phyloP scores from a whole-genome alignment of 345 rosid species.

The Tarenaya hassleriana region DNA sequence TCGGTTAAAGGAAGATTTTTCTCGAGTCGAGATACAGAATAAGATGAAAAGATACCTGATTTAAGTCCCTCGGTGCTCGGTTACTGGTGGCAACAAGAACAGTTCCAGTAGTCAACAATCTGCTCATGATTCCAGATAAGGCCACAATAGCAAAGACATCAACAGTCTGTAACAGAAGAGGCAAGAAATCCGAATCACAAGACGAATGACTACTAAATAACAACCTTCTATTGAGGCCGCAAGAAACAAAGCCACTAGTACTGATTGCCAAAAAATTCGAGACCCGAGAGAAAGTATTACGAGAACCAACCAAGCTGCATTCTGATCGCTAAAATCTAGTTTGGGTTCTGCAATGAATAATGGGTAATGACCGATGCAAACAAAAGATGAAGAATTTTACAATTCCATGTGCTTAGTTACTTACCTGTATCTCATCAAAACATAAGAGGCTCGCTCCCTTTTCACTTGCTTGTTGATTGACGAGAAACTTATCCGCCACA shows the following conservation, averaged over 20 bases:
- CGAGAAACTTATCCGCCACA: slow-evolving; percentile 80
- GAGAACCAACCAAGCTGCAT: not conserved
- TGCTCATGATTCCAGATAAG: slow-evolving; percentile 95
- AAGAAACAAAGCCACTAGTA: not conserved
- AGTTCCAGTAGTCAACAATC: slow-evolving; percentile 80
- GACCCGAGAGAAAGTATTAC: not conserved
- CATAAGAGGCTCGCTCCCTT: slow-evolving; percentile 84
- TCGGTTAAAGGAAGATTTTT: not conserved
- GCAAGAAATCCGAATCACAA: slow-evolving; percentile 26
- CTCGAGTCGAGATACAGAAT: not conserved
- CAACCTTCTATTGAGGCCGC: not conserved
- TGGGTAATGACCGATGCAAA: too few species aligned
- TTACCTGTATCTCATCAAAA: slow-evolving; percentile 94
- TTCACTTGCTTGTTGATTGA: slow-evolving; percentile 45
- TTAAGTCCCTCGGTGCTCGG: slow-evolving; percentile 79
- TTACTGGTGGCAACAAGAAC: slow-evolving; percentile 93
- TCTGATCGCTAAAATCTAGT: not conserved
- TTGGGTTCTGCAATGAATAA: too few species aligned
- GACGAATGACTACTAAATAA: slow-evolving; percentile 11
- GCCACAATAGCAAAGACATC: slow-evolving; percentile 98
- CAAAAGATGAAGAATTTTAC: not conserved
- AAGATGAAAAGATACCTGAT: slow-evolving; percentile 51
- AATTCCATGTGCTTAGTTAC: slow-evolving; percentile 25
- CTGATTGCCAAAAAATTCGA: not conserved
- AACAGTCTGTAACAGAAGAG: slow-evolving; percentile 62